Evolutionary conservation across 148 eudicot species (phyloP).

Genomic region (Chenopodium suecicum): DNA sequence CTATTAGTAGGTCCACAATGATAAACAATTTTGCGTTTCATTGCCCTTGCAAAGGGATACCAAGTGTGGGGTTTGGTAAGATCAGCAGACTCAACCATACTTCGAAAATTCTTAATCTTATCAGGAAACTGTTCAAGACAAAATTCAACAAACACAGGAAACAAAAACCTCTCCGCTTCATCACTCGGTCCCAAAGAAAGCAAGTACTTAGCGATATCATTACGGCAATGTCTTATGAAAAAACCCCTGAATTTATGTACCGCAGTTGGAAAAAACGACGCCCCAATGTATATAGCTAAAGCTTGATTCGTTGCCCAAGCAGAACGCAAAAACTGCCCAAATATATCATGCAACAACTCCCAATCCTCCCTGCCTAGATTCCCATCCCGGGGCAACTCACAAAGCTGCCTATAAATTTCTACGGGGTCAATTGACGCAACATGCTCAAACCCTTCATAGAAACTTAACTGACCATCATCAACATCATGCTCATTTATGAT

Average conservation of each 20-base stretch:
- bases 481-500: conserved; percentile 2
- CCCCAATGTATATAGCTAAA: conserved; percentile 80
- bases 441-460: conserved; percentile 25
- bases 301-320: conserved; percentile 92
- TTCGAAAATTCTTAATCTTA: conserved; percentile 75
- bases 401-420: conserved; percentile 58
- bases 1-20: conserved; percentile 99
- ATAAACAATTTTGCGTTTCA: conserved; percentile 89
- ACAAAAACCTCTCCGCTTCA: conserved; percentile 70
- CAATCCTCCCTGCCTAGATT: conserved; percentile 41
- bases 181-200: conserved; percentile 66
- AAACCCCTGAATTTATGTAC: conserved; percentile 53
- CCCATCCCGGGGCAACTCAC: conserved; percentile 33
- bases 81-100: conserved; percentile 80
- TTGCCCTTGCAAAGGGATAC: conserved; percentile 97
- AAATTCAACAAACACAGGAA: conserved; percentile 88
- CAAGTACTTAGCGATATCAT: conserved; percentile 55
- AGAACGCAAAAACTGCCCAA: conserved; percentile 51
- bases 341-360: conserved; percentile 47
- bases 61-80: conserved; percentile 91
- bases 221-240: conserved; percentile 40
- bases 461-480: background rate
- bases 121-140: conserved; percentile 69
- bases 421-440: conserved; percentile 59
- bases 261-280: conserved; percentile 79